These are phyloP conservation scores for Hypoxylon intermedium DNA, from an alignment of 495 filamentous ascomycete genomes.

Conservation along the genomic window DNA sequence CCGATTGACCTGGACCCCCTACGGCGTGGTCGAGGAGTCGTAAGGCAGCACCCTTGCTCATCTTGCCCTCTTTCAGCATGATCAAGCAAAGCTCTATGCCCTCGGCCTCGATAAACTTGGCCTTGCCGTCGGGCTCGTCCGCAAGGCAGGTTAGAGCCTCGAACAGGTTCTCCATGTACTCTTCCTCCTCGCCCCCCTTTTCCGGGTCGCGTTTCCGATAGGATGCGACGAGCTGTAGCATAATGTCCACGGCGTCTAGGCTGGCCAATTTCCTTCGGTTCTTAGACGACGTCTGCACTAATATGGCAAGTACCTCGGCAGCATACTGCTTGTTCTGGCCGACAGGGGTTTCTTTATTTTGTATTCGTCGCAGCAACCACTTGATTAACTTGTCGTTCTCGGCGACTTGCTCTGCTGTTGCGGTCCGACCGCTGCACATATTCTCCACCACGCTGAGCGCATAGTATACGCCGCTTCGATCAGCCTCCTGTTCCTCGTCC, in stretches of 20 bases:
- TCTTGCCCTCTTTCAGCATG: conserved; percentile 77
- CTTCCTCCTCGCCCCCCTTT: conserved; percentile 88
- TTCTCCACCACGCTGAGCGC: conserved; percentile 85
- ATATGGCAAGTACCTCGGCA: conserved; percentile 88
- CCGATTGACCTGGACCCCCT: conserved; percentile 65
- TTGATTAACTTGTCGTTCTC: conserved; percentile 68
- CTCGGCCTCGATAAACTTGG: conserved; percentile 85
- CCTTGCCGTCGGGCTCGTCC: conserved; percentile 76
- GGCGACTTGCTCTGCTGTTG: conserved; percentile 72
- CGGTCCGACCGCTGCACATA: conserved; percentile 69
- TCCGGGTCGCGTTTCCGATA: conserved; percentile 89
- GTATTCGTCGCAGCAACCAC: conserved; percentile 74
- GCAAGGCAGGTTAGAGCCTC: conserved; percentile 81
- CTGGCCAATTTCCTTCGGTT: conserved; percentile 70
- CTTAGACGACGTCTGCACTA: conserved; percentile 66
- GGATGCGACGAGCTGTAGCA: conserved; percentile 84
- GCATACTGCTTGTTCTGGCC: conserved; percentile 95
- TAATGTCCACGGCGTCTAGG: conserved; percentile 75
- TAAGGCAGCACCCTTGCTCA: conserved; percentile 77
- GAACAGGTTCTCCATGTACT: conserved; percentile 93
- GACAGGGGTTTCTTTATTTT: conserved; percentile 46
- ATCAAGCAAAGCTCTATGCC: conserved; percentile 90
- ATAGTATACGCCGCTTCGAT: conserved; percentile 86
- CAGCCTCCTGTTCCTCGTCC: conserved; percentile 78
- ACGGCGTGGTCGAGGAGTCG: conserved; percentile 85